A percentile compares a stretch with the other conserved stretches of the same genome.
These are phyloP conservation scores for Hymenochaete sp. DNA, from an alignment of 1,284 basidiomycete species.

Conservation along the genomic window DNA sequence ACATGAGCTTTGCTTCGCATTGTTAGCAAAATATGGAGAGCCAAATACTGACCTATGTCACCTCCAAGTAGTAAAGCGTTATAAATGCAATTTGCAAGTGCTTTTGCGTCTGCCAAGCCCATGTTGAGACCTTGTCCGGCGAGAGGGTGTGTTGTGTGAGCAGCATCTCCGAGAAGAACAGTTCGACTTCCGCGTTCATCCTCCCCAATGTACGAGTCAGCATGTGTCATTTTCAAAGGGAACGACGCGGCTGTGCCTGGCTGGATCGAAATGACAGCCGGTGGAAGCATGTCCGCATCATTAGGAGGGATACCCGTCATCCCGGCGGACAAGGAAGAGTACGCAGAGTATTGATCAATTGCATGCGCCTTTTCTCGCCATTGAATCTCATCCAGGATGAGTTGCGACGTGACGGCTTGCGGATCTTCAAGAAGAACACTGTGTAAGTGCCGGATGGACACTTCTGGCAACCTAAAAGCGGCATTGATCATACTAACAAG, in stretches of 20 bases:
- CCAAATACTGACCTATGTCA: constrained; percentile 61
- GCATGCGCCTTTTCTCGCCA: constrained; percentile 64
- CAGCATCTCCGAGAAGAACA: constrained; percentile 91
- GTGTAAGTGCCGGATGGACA: constrained; percentile 66
- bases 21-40: not conserved
- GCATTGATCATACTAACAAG: constrained; percentile 80
- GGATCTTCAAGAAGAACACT: constrained; percentile 50
- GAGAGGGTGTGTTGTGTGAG: constrained; percentile 93
- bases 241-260: constrained; percentile 80
- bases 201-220: constrained; percentile 80
- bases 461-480: constrained; percentile 80
- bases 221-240: constrained; percentile 83
- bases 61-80: constrained; percentile 51
- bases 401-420: constrained; percentile 34
- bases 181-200: constrained; percentile 53
- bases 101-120: constrained; percentile 80
- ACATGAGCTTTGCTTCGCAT: no score
- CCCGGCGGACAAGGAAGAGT: constrained; percentile 30
- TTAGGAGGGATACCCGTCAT: constrained; percentile 48
- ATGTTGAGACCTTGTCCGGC: constrained; percentile 96
- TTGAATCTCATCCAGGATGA: constrained; percentile 49
- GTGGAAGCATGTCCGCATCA: constrained; percentile 64
- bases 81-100: constrained; percentile 56
- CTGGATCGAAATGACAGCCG: constrained; percentile 67
- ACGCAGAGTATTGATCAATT: constrained; percentile 53